Percentiles rank a stretch among this genome's conserved stretches.
Conservation (phyloP, 176 grass and related monocot genomes). For the Avena sativa region DNA sequence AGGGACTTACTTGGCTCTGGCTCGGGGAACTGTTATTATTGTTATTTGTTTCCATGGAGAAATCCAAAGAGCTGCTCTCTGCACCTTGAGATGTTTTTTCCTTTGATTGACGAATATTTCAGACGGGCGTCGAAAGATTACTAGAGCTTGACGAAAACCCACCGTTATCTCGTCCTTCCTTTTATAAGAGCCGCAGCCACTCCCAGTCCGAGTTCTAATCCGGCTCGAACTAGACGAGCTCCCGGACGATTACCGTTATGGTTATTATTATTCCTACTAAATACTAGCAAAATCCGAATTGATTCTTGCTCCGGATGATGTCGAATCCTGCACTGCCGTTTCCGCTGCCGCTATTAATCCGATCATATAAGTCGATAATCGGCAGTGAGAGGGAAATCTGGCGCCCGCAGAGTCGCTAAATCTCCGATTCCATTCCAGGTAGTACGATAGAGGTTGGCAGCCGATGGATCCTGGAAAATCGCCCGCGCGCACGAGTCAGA, state of each 20-base stretch:
- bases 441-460: too few species aligned
- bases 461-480: too few species aligned
- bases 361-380: neutral
- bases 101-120: neutral
- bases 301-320: neutral
- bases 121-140: rapidly evolving
- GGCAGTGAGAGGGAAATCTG: too few species aligned
- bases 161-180: too few species aligned
- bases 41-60: neutral
- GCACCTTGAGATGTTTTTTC: neutral
- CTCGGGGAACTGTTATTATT: neutral
- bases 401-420: too few species aligned
- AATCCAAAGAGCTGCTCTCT: neutral
- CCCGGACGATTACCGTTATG: neutral
- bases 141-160: neutral
- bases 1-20: neutral
- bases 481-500: too few species aligned
- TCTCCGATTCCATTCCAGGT: too few species aligned
- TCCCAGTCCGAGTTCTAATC: too few species aligned
- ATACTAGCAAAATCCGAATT: neutral
- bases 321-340: neutral
- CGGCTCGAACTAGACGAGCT: too few species aligned
- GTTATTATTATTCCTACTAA: neutral
- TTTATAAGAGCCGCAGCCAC: too few species aligned
- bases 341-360: neutral